These are phyloP conservation scores for Xanthoparmelia taractica DNA, from an alignment of 495 filamentous ascomycete species.

Conservation along the genomic window DNA sequence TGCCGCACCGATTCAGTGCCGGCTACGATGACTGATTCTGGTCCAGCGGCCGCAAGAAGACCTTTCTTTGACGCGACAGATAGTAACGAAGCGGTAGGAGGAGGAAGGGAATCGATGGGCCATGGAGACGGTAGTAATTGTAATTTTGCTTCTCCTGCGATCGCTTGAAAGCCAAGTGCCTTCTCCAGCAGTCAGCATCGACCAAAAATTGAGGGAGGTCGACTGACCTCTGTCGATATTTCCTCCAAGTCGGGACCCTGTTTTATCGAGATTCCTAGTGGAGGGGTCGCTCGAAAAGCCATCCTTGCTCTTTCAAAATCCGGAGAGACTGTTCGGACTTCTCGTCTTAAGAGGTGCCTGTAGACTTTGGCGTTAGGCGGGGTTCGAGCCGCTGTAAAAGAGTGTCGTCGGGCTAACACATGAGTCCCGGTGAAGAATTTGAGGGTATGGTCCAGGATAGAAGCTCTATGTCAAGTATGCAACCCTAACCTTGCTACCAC, in stretches of 20 bases:
- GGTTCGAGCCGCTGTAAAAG: conserved; percentile 20
- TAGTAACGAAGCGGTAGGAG: conserved; percentile 74
- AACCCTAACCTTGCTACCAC: not conserved
- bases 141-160: conserved; percentile 74
- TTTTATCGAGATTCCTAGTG: conserved; percentile 31
- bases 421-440: conserved; percentile 18
- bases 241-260: conserved; percentile 50
- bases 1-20: conserved; percentile 70
- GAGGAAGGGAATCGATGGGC: conserved; percentile 63
- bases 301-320: conserved; percentile 47
- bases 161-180: conserved; percentile 74
- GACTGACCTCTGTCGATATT: conserved; percentile 50
- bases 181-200: conserved; percentile 30
- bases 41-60: conserved; percentile 78
- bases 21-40: conserved; percentile 67
- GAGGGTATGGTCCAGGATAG: conserved; percentile 22
- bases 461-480: not conserved
- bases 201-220: not conserved
- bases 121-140: conserved; percentile 72
- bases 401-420: conserved; percentile 23
- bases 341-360: conserved; percentile 7
- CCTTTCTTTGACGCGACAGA: conserved; percentile 74
- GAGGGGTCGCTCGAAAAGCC: conserved; percentile 55
- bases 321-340: conserved; percentile 33
- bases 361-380: conserved; percentile 12